Percentiles rank a stretch among this genome's conserved stretches.
Conservation (phyloP, 1,284 basidiomycete species). For the Moniliella sp. region DNA sequence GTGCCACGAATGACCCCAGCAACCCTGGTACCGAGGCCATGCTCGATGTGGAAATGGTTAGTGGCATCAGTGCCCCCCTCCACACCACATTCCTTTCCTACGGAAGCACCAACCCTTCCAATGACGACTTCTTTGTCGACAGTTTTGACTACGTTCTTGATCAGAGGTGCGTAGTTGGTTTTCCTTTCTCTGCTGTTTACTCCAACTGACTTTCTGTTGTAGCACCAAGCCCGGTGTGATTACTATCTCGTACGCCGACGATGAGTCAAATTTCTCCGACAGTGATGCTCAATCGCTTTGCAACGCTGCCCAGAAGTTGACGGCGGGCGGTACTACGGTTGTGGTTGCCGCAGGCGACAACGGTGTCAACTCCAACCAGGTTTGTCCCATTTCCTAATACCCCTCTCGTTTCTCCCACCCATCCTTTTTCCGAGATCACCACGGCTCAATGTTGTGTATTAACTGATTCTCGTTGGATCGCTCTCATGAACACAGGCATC, state of each 20-base stretch:
- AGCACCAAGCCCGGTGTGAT: slow-evolving; percentile 2
- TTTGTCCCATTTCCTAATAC: slow-evolving; percentile 1
- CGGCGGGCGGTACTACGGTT: slow-evolving; percentile 1
- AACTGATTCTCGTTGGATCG: slow-evolving; percentile 34
- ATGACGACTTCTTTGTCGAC: slow-evolving; percentile 4
- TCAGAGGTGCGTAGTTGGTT: not conserved
- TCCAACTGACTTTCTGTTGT: slow-evolving; percentile 1
- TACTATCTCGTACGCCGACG: slow-evolving; percentile 3
- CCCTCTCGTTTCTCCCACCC: slow-evolving; percentile 3
- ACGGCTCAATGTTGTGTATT: slow-evolving; percentile 1
- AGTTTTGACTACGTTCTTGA: slow-evolving; percentile 2
- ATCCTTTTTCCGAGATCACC: slow-evolving; percentile 1
- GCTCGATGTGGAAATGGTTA: slow-evolving; percentile 5
- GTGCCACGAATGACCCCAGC: slow-evolving; percentile 3
- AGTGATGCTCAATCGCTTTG: not conserved
- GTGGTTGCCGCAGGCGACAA: slow-evolving; percentile 35
- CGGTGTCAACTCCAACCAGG: not conserved
- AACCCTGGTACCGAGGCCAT: slow-evolving; percentile 1
- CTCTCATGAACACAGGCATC: not conserved
- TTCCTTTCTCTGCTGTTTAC: not conserved
- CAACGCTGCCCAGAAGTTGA: not conserved
- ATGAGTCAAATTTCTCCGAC: not conserved
- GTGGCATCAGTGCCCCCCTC: slow-evolving; percentile 3
- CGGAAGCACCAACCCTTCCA: slow-evolving; percentile 2
- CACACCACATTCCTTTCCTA: slow-evolving; percentile 3